Evolutionary conservation across 495 filamentous ascomycete species (phyloP), one percentile per base, ranked within the genome.

Genomic region (Umbilicaria muhlenbergii): DNA sequence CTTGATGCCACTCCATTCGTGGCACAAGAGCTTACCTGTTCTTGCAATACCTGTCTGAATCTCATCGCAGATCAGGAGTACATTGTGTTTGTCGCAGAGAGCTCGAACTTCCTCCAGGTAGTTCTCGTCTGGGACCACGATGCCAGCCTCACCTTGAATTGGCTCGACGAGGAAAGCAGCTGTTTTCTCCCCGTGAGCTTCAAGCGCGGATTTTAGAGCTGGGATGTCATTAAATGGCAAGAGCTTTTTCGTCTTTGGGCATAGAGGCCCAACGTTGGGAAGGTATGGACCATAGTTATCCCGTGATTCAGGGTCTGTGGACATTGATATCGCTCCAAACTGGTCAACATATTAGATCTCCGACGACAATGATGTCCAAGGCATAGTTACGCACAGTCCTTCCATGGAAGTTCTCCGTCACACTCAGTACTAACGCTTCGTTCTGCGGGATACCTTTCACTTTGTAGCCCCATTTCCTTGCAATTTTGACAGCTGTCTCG

Each of bases 391-490:
- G 55, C 71, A 91, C 85, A 31, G 91, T 99, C 49, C 91, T 73
- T 41, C 91, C 91, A 63, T 99, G 91, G 64, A 99, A 99, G 63
- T 95, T 96, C 60, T 93, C 86, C 48, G 78, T 61, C 32, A 78
- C 92, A 54, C 77, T 80, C 58, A 96, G 79, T 8, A 99, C 75
- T 24, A 91, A 51, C 2, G 91, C 91, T 65, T 88, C 72, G 53
- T 81, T 82, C 54, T 83, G 69, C 2, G 85, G 79, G 34, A 98
- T 91, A 10, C 79, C 77, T 71, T 98, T 98, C 51, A 83, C 75
- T 61, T 94, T 94, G 67, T 99, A 99, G 5, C 87, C 91, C 91
- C 91, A 99, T 64, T 99, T 99, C 42, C 91, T 74, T 47, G 92
- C 89, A 63, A 99, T 80, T 71, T 99, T 99, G 59, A 99, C 79